Percentiles rank a stretch among this genome's conserved stretches.
phyloP scores from a whole-genome alignment of 106 monocot genomes.

The Dendrobium nobile region DNA sequence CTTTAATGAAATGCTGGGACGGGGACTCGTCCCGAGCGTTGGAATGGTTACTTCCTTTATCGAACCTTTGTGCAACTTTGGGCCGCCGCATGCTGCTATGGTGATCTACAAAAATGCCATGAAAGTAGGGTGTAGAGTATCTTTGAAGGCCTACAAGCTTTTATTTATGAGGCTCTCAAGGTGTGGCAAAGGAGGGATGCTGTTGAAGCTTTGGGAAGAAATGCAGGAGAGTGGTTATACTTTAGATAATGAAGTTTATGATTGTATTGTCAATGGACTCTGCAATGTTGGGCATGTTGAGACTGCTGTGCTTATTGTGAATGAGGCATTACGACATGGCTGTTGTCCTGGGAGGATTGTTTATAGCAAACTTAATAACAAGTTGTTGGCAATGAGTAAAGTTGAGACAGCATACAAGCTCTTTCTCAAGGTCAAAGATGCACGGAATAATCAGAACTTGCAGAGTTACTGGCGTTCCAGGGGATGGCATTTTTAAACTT shows the following conservation, averaged over 20 bases:
- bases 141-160: slow-evolving; percentile 88
- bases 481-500: slow-evolving; percentile 84
- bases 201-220: slow-evolving; percentile 85
- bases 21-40: slow-evolving; percentile 53
- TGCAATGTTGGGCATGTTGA: slow-evolving; percentile 83
- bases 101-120: slow-evolving; percentile 67
- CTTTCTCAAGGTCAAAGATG: slow-evolving; percentile 67
- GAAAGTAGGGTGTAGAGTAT: slow-evolving; percentile 63
- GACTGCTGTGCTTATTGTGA: slow-evolving; percentile 65
- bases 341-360: slow-evolving; percentile 57
- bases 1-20: slow-evolving; percentile 68
- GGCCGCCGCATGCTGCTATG: slow-evolving; percentile 97
- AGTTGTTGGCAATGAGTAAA: slow-evolving; percentile 70
- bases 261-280: slow-evolving; percentile 77
- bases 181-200: slow-evolving; percentile 69
- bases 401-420: slow-evolving; percentile 90
- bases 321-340: slow-evolving; percentile 70
- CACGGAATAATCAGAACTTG: slow-evolving; percentile 38
- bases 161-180: slow-evolving; percentile 83
- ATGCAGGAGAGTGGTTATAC: slow-evolving; percentile 74
- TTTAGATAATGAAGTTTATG: slow-evolving; percentile 83
- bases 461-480: slow-evolving; percentile 69
- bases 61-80: slow-evolving; percentile 69
- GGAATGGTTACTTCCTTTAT: slow-evolving; percentile 77
- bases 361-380: slow-evolving; percentile 79